Base-by-base conservation (phyloP, 805 yeast genomes). In the Metschnikowia reukaufii region DNA sequence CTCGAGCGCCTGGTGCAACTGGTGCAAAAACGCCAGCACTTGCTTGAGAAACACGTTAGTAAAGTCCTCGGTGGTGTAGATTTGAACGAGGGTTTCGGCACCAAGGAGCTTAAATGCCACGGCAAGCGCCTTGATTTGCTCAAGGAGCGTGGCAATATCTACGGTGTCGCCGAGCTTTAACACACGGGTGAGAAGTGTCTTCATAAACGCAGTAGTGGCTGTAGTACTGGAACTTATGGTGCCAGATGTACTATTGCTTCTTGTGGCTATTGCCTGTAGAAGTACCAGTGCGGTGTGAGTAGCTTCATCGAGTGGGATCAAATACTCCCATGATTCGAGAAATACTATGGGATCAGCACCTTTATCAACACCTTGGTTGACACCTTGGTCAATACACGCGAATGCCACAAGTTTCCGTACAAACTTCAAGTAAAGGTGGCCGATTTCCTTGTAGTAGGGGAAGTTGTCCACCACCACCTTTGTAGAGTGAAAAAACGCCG, bases 361-460 rank as follows among this genome's bases (percentile, higher is more conserved):
- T 13, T 51, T 38, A 17, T 49, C 51, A 37, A 45, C 16, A 20
- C n/a, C n/a, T n/a, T n/a, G 36, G 34, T 39, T 42, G n/a, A 43
- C 36, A n/a, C 55, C 56, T 13, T 51, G 37, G 17, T 49, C 51
- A 37, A 45, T 13, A 20, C 27, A 30, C 30, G 44, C 42, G 17
- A 10, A 27, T 9, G 36, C 34, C 20, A 68, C 52, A 12, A 66
- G 48, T 48, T 64, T 67, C 27, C 57, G 50, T n/a, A 68, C 35
- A 34, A 68, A 71, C 46, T 59, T 62, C 25, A 60, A 34, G 57
- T 51, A 68, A 13, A 65, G 49, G 8, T 13, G 33, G n/a, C 54
- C 58, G 4, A 71, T 58, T 43, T 71, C 73, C 25, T 56, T 59
- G 53, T 72, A 70, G 56, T 67, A 70, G 32, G 55, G 49, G 45